Conservation (phyloP, 2,329 filamentous ascomycete genomes). For the Ophiostoma triangulosporum region DNA sequence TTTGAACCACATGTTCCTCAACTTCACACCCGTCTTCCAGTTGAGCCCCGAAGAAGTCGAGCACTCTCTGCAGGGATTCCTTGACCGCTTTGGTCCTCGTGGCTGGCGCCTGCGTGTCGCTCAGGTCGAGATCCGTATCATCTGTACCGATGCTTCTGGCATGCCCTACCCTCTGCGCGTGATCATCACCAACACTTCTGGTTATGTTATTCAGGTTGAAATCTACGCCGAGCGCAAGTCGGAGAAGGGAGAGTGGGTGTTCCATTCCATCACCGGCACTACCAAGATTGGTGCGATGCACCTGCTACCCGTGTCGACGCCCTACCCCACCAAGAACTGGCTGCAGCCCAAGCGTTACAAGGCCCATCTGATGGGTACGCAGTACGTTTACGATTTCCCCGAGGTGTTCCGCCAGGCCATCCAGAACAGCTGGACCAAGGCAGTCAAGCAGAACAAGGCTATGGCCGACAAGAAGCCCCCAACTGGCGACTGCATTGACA, state of each 20-base stretch:
- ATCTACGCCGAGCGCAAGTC: slow-evolving; percentile 96
- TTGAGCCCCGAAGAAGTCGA: slow-evolving; percentile 82
- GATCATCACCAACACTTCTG: slow-evolving; percentile 95
- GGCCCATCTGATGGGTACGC: slow-evolving; percentile 96
- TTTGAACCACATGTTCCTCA: slow-evolving; percentile 99
- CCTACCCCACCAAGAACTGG: slow-evolving; percentile 97
- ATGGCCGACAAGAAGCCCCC: slow-evolving; percentile 71
- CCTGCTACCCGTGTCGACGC: slow-evolving; percentile 75
- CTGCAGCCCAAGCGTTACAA: slow-evolving; percentile 98
- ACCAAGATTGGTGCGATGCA: slow-evolving; percentile 95
- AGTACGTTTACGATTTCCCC: slow-evolving; percentile 99
- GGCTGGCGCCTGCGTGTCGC: slow-evolving; percentile 95
- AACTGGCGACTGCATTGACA: slow-evolving; percentile 82
- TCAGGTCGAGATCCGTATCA: slow-evolving; percentile 93
- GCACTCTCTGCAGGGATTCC: slow-evolving; percentile 82
- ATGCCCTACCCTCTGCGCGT: slow-evolving; percentile 85
- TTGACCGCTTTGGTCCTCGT: slow-evolving; percentile 89
- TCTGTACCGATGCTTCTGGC: slow-evolving; percentile 83
- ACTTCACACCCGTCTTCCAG: slow-evolving; percentile 95
- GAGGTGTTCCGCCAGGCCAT: slow-evolving; percentile 97
- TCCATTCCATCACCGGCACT: slow-evolving; percentile 92
- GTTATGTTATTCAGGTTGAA: slow-evolving; percentile 94
- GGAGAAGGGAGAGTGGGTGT: slow-evolving; percentile 95
- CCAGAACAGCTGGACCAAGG: slow-evolving; percentile 82
- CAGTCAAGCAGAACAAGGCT: slow-evolving; percentile 57